phyloP scores from a whole-genome alignment of 129 eudicot genomes.

The Calendula officinalis region DNA sequence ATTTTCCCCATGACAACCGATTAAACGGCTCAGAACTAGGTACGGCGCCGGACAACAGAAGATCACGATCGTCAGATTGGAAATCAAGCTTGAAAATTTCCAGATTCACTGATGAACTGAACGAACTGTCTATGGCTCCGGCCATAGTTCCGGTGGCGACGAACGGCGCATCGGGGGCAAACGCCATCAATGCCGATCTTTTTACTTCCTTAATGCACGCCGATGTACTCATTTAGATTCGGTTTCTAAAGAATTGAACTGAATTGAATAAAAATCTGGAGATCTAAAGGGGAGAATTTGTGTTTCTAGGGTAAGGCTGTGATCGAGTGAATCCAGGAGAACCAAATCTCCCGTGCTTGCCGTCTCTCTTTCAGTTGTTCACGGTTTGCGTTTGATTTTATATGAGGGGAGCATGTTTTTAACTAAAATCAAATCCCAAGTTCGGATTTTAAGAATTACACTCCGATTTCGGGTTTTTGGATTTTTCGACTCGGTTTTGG shows the following conservation, averaged over 20 bases:
- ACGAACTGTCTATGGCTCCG: constrained; percentile 84
- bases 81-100: constrained; percentile 79
- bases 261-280: not conserved
- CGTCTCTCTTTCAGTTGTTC: constrained; percentile 13
- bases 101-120: constrained; percentile 76
- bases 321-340: constrained; percentile 7
- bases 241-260: not conserved
- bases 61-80: constrained; percentile 58
- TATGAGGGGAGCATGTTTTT: not conserved
- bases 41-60: constrained; percentile 43
- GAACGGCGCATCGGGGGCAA: constrained; percentile 70
- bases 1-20: constrained; percentile 73
- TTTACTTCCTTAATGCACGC: constrained; percentile 64
- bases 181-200: constrained; percentile 88
- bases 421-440: no score
- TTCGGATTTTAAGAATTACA: no score
- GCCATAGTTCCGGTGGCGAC: constrained; percentile 94
- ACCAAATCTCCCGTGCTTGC: constrained; percentile 20
- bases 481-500: no score
- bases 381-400: not conserved
- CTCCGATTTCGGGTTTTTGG: no score
- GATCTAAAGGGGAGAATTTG: constrained; percentile 2
- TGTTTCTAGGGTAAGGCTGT: constrained; percentile 28
- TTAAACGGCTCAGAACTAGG: constrained; percentile 79
- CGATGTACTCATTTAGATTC: constrained; percentile 36